phyloP scores from a whole-genome alignment of 176 grass and related monocot species.

The Aegilops sharonensis region DNA sequence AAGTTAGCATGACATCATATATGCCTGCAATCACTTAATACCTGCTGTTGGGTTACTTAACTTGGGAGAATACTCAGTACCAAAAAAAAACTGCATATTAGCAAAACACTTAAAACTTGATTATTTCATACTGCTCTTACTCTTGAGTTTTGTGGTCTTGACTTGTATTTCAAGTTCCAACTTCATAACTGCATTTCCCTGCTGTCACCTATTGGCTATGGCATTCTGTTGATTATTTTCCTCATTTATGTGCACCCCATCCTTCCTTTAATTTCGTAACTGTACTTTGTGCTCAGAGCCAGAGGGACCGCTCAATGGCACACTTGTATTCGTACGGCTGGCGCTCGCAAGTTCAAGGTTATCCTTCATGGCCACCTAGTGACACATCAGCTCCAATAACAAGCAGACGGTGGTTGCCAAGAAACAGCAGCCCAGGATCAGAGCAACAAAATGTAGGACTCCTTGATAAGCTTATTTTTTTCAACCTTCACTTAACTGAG shows the following conservation, averaged over 20 bases:
- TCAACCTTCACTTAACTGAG: conserved; percentile 4
- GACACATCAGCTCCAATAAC: conserved; percentile 21
- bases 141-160: conserved; percentile 9
- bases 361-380: conserved; percentile 31
- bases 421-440: conserved; percentile 44
- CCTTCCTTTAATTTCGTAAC: conserved; percentile 1
- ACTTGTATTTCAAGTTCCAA: conserved; percentile 18
- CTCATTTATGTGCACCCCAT: conserved; percentile 23
- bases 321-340: conserved; percentile 52
- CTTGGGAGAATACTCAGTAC: not conserved
- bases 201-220: not conserved
- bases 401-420: conserved; percentile 36
- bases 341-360: conserved; percentile 33
- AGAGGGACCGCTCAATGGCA: conserved; percentile 65
- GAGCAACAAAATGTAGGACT: conserved; percentile 58
- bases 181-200: not conserved
- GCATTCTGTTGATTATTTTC: not conserved
- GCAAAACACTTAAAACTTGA: not conserved
- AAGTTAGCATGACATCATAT: conserved; percentile 1
- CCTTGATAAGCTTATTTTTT: conserved; percentile 20
- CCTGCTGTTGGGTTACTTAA: not conserved
- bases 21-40: conserved; percentile 6
- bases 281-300: conserved; percentile 39
- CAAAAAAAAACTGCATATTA: not conserved
- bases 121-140: not conserved